Evolutionary conservation across 768 basidiomycete species (phyloP).

Genomic region (Dioszegia aurantiaca): DNA sequence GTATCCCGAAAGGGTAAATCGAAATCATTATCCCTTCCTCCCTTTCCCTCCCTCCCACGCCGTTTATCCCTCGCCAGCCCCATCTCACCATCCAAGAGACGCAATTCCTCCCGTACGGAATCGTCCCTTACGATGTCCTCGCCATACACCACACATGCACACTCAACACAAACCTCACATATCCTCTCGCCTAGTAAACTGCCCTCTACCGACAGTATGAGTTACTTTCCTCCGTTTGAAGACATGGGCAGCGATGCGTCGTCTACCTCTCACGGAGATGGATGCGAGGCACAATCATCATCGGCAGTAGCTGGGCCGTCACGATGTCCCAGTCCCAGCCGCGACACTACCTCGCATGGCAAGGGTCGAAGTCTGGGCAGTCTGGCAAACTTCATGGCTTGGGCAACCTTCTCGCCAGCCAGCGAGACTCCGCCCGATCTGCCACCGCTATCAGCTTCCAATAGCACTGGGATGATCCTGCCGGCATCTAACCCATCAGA

Average conservation of each 20-base stretch:
- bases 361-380: constrained; percentile 32
- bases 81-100: constrained; percentile 8
- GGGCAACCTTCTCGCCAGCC: constrained; percentile 12
- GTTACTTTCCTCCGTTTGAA: constrained; percentile 44
- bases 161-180: no score
- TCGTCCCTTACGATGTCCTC: not conserved
- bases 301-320: constrained; percentile 3
- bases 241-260: constrained; percentile 24
- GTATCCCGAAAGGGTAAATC: constrained; percentile 13
- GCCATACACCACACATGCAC: not conserved
- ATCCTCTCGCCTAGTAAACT: constrained; percentile 30
- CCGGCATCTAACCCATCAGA: constrained; percentile 14
- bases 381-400: constrained; percentile 31
- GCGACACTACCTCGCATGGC: constrained; percentile 16
- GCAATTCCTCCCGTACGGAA: not conserved
- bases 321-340: not conserved
- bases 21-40: constrained; percentile 23
- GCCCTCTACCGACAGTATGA: constrained; percentile 31
- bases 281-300: not conserved
- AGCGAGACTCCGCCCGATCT: not conserved
- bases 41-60: constrained; percentile 5
- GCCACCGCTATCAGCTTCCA: not conserved
- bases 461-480: not conserved
- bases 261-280: not conserved
- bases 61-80: not conserved